Evolutionary conservation across 495 filamentous ascomycete species (phyloP).

Genomic region (Penicillium parvum): DNA sequence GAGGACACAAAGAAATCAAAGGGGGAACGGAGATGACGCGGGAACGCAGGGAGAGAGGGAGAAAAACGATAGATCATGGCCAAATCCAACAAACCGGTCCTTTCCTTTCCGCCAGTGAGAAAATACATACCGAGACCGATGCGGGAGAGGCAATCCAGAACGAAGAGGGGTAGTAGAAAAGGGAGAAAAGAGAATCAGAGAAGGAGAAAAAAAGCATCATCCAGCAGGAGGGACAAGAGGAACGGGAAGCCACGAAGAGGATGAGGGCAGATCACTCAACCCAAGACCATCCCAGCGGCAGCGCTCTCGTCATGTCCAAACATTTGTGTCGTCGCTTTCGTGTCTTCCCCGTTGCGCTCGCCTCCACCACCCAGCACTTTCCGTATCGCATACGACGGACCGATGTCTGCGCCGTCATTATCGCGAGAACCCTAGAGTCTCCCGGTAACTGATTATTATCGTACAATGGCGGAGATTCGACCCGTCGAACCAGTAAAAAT

Average conservation of each 20-base stretch:
- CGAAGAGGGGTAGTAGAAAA: conserved; percentile 22
- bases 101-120: conserved; percentile 29
- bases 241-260: background rate
- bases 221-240: conserved; percentile 13
- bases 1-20: conserved; percentile 22
- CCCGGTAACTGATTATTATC: conserved; percentile 41
- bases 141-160: conserved; percentile 30
- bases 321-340: conserved; percentile 31
- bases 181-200: conserved; percentile 13
- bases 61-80: conserved; percentile 29
- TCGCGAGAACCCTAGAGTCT: conserved; percentile 23
- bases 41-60: conserved; percentile 20
- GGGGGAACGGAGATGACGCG: conserved; percentile 13
- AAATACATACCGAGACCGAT: conserved; percentile 40
- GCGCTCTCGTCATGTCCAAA: conserved; percentile 24
- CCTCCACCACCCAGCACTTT: conserved; percentile 22
- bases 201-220: conserved; percentile 22
- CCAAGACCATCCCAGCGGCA: conserved; percentile 9
- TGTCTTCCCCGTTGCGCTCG: conserved; percentile 25
- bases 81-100: conserved; percentile 33
- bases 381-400: conserved; percentile 26
- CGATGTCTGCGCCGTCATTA: conserved; percentile 34
- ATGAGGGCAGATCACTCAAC: conserved; percentile 2
- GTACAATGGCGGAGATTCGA: conserved; percentile 42
- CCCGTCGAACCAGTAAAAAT: conserved; percentile 32